Percentiles rank a stretch among this genome's conserved stretches.
Evolutionary conservation across 805 yeast genomes (phyloP).

Genomic region (Teunomyces pallodes): DNA sequence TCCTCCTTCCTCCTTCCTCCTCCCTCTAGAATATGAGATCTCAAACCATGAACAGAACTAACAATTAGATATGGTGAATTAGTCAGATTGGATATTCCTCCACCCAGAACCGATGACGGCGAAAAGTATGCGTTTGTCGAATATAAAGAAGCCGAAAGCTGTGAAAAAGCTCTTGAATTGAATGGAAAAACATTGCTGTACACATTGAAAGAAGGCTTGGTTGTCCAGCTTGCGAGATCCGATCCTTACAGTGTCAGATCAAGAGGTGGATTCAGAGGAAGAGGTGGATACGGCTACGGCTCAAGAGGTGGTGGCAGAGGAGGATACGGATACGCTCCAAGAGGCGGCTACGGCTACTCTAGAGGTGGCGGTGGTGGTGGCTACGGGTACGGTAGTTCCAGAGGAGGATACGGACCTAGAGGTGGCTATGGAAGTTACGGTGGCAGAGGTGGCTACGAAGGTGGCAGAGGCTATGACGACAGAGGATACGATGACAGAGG

Average conservation of each 20-base stretch:
- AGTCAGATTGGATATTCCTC: slow-evolving; percentile 59
- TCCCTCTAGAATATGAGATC: slow-evolving; percentile 1
- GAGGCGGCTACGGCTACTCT: slow-evolving; percentile 26
- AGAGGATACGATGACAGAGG: slow-evolving; percentile 9
- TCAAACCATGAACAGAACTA: slow-evolving; percentile 6
- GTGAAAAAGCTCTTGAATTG: slow-evolving; percentile 51
- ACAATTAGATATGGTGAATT: slow-evolving; percentile 51
- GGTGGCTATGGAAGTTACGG: slow-evolving; percentile 16
- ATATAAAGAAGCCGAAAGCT: slow-evolving; percentile 49
- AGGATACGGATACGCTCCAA: slow-evolving; percentile 11
- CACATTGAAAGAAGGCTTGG: slow-evolving; percentile 41
- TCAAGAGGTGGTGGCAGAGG: slow-evolving; percentile 17
- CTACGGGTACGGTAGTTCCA: slow-evolving; percentile 13
- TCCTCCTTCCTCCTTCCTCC: not conserved
- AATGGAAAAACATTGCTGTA: slow-evolving; percentile 45
- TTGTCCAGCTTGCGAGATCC: slow-evolving; percentile 55
- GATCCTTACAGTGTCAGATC: slow-evolving; percentile 45
- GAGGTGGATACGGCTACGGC: slow-evolving; percentile 17
- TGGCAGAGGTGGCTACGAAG: slow-evolving; percentile 15
- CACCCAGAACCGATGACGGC: slow-evolving; percentile 58
- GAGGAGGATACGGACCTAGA: slow-evolving; percentile 7
- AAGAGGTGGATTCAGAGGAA: slow-evolving; percentile 25
- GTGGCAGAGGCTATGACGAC: slow-evolving; percentile 14
- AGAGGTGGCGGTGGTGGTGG: slow-evolving; percentile 22
- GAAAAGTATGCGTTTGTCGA: slow-evolving; percentile 65